phyloP scores from a whole-genome alignment of 148 eudicot species.

The Vaccinium darrowii region DNA sequence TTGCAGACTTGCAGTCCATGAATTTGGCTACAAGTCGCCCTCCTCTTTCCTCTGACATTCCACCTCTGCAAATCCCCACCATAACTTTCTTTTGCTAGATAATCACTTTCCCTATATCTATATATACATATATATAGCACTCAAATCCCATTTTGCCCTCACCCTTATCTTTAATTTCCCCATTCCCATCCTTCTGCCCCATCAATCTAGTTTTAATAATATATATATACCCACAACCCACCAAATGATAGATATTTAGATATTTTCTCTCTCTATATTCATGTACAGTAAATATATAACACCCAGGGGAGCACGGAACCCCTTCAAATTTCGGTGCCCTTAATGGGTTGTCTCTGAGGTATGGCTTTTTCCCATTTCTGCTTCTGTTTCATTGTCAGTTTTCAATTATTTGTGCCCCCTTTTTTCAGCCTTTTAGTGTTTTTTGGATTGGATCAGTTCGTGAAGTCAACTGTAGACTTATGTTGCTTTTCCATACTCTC shows the following conservation, averaged over 20 bases:
- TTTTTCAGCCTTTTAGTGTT: not conserved
- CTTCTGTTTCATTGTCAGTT: not conserved
- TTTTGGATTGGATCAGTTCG: not conserved
- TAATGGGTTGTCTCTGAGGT: constrained; percentile 40
- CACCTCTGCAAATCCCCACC: constrained; percentile 35
- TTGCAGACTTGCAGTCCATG: constrained; percentile 18
- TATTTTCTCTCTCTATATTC: constrained; percentile 2
- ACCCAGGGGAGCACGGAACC: constrained; percentile 11
- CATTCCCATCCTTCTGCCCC: not conserved
- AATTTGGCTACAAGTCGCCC: constrained; percentile 53
- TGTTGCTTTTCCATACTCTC: not conserved
- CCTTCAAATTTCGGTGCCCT: constrained; percentile 2
- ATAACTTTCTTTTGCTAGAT: too few relatives aligned
- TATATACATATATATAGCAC: too few relatives aligned
- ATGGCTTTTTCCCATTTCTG: constrained; percentile 13
- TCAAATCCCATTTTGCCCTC: constrained; percentile 23
- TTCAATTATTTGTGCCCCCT: not conserved
- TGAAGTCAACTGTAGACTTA: constrained; percentile 11
- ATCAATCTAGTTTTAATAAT: constrained; percentile 8
- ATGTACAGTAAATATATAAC: constrained; percentile 12
- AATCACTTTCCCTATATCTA: not conserved
- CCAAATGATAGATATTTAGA: not conserved
- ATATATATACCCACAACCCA: not conserved
- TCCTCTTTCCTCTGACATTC: constrained; percentile 67
- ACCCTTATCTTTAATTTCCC: not conserved